These are phyloP conservation scores for Ophiobolus disseminans DNA, from an alignment of 2,329 filamentous ascomycete genomes.

Conservation along the genomic window DNA sequence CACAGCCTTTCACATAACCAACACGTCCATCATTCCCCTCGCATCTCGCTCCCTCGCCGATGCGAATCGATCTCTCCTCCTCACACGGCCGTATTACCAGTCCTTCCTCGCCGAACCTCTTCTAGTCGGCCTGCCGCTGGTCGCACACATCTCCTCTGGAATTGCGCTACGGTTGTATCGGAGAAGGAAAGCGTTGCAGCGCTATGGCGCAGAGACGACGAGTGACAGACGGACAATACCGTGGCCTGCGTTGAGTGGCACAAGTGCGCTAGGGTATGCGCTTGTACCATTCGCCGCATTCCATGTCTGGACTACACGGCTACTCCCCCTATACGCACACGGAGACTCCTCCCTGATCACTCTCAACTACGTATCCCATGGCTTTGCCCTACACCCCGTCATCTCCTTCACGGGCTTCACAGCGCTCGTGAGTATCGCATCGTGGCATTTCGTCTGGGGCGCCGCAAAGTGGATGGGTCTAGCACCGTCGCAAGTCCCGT, in stretches of 20 bases:
- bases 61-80: constrained; percentile 85
- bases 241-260: constrained; percentile 77
- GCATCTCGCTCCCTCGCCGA: constrained; percentile 61
- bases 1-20: constrained; percentile 52
- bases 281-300: constrained; percentile 70
- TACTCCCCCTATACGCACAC: constrained; percentile 76
- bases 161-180: constrained; percentile 78
- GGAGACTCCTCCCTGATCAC: constrained; percentile 88
- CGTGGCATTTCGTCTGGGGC: constrained; percentile 84
- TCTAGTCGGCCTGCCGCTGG: constrained; percentile 76
- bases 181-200: constrained; percentile 70
- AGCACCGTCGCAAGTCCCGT: constrained; percentile 63
- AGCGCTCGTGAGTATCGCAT: constrained; percentile 70
- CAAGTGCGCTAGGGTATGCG: constrained; percentile 75
- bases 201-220: constrained; percentile 75
- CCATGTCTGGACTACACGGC: constrained; percentile 78
- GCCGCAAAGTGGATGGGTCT: constrained; percentile 80
- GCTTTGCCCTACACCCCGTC: constrained; percentile 74
- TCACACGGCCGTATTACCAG: constrained; percentile 92
- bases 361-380: constrained; percentile 82
- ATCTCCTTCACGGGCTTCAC: constrained; percentile 73
- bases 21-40: constrained; percentile 55
- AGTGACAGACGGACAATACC: constrained; percentile 57
- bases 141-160: constrained; percentile 78
- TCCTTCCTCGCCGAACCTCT: constrained; percentile 77